Conservation (phyloP, 306 rosid genomes). For the Cucumis melo region DNA sequence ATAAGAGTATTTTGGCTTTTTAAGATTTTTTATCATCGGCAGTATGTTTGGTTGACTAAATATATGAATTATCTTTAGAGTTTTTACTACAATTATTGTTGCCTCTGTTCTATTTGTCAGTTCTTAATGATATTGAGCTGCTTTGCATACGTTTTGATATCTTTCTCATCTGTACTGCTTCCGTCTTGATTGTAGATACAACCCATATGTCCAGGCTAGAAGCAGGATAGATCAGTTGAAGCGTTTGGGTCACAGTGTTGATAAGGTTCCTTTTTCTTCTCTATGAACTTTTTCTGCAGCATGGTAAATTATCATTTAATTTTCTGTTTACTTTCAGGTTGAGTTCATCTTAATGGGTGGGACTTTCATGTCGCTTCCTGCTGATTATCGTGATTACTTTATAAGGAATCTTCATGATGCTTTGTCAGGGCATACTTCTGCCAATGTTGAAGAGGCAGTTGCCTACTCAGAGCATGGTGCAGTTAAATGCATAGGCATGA, state of each 20-base stretch:
- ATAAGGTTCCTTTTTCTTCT: constrained; percentile 47
- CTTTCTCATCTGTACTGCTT: neutral
- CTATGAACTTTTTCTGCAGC: neutral
- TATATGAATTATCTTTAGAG: neutral
- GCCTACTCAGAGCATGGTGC: constrained; percentile 86
- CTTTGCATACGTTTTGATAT: neutral
- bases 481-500: constrained; percentile 93
- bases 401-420: constrained; percentile 90
- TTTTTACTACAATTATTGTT: neutral
- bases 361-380: constrained; percentile 91
- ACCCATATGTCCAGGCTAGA: constrained; percentile 94
- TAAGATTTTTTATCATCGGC: neutral
- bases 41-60: neutral
- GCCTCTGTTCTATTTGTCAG: neutral
- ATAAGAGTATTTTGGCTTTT: neutral
- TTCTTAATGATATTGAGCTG: neutral
- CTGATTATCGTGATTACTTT: constrained; percentile 88
- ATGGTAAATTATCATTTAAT: neutral
- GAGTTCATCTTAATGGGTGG: constrained; percentile 98
- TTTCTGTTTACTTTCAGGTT: constrained; percentile 46
- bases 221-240: constrained; percentile 96
- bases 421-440: constrained; percentile 92
- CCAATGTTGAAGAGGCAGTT: constrained; percentile 91
- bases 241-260: constrained; percentile 97
- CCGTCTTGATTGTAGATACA: constrained; percentile 54